phyloP scores from a whole-genome alignment of 805 yeast species.

The Nakazawaea ambrosiae region DNA sequence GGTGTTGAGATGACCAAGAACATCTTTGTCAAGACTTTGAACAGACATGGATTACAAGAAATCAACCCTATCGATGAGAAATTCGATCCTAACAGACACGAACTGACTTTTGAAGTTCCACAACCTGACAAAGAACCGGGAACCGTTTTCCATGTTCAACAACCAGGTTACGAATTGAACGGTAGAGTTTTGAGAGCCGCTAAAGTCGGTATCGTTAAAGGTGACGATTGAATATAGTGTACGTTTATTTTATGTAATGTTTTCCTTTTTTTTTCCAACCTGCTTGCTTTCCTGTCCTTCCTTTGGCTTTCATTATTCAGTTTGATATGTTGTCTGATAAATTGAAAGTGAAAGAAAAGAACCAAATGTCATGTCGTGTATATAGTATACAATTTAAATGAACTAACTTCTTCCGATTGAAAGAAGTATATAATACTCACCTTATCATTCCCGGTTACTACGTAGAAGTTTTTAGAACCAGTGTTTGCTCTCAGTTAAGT shows the following conservation, averaged over 20 bases:
- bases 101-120: slow-evolving; percentile 84
- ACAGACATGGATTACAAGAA: slow-evolving; percentile 72
- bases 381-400: too few relatives aligned
- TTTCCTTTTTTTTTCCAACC: too few relatives aligned
- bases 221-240: slow-evolving; percentile 22
- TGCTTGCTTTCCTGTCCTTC: not conserved
- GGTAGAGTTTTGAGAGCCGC: slow-evolving; percentile 91
- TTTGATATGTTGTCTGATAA: not conserved
- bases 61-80: slow-evolving; percentile 77
- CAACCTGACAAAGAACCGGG: slow-evolving; percentile 89
- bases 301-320: too few relatives aligned
- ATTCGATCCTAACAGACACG: slow-evolving; percentile 89
- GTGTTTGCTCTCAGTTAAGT: too few relatives aligned
- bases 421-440: too few relatives aligned
- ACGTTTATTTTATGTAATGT: too few relatives aligned
- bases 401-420: too few relatives aligned
- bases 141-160: slow-evolving; percentile 88
- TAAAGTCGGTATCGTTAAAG: slow-evolving; percentile 88
- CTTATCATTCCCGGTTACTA: too few relatives aligned
- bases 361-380: too few relatives aligned
- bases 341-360: too few relatives aligned
- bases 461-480: too few relatives aligned
- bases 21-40: slow-evolving; percentile 77
- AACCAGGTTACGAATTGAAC: slow-evolving; percentile 79
- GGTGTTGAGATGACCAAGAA: slow-evolving; percentile 89